Conservation (phyloP, 176 grass and related monocot genomes). For the Alopecurus myosuroides region DNA sequence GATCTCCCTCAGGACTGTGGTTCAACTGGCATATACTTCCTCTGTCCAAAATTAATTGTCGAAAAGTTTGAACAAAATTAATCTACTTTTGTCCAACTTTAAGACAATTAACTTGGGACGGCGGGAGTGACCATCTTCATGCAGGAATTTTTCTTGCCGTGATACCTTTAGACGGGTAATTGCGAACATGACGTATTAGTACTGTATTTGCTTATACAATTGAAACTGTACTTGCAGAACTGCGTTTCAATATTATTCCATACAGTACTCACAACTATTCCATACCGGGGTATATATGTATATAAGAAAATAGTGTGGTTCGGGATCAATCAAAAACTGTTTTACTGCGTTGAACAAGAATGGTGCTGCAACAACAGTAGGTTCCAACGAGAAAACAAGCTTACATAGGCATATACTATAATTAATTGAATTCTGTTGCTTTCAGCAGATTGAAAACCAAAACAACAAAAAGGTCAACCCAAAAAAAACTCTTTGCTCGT, state of each 20-base stretch:
- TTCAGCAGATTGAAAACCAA: constrained; percentile 22
- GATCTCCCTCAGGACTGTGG: too few relatives aligned
- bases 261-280: constrained; percentile 27
- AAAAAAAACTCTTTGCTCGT: constrained; percentile 3
- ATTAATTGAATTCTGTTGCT: constrained; percentile 47
- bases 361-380: constrained; percentile 19
- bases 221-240: too few relatives aligned
- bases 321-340: constrained; percentile 31
- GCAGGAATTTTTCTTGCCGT: too few relatives aligned
- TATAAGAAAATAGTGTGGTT: constrained; percentile 27
- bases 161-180: too few relatives aligned
- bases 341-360: background rate
- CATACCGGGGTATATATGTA: background rate
- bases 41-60: too few relatives aligned
- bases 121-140: too few relatives aligned
- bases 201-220: too few relatives aligned
- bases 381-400: constrained; percentile 24
- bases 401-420: constrained; percentile 47
- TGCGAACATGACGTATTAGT: too few relatives aligned
- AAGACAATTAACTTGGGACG: too few relatives aligned
- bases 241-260: constrained; percentile 25
- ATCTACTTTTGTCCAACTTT: too few relatives aligned
- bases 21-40: too few relatives aligned
- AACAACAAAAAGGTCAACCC: constrained; percentile 26
- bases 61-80: too few relatives aligned